Evolutionary conservation across 2,329 filamentous ascomycete genomes (phyloP).

Genomic region (Neofusicoccum cordaticola): DNA sequence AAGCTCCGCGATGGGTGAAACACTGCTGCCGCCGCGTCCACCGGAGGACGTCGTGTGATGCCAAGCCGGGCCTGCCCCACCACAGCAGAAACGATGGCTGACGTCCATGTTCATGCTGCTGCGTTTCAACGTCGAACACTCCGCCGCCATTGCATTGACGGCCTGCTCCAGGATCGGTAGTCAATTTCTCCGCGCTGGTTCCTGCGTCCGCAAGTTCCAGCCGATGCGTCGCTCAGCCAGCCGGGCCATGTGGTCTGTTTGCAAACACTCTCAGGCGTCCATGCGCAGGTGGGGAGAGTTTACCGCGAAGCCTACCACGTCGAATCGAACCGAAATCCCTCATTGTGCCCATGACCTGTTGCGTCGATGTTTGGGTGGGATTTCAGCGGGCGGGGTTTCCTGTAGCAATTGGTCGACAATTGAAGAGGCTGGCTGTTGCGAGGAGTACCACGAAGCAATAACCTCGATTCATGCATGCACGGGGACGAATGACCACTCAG

Average conservation of each 20-base stretch:
- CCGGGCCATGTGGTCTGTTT: background rate
- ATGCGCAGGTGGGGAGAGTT: background rate
- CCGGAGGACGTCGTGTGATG: background rate
- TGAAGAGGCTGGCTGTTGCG: background rate
- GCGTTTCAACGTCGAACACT: conserved; percentile 10
- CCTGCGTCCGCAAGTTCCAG: background rate
- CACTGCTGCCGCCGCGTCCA: background rate
- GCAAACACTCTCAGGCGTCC: background rate
- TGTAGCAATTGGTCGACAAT: background rate
- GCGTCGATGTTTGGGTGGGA: background rate
- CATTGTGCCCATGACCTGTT: background rate
- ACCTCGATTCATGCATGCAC: background rate
- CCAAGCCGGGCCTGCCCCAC: background rate
- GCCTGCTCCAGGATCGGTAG: background rate
- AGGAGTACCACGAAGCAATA: conserved; percentile 6
- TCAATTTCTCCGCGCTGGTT: background rate
- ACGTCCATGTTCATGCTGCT: background rate
- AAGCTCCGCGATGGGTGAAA: background rate
- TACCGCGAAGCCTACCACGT: background rate
- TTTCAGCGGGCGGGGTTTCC: background rate
- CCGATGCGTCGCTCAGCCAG: background rate
- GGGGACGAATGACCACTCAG: background rate
- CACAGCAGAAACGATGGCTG: background rate
- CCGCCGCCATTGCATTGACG: background rate
- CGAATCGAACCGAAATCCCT: background rate